Percentiles rank a stretch among this genome's conserved stretches.
Evolutionary conservation across 2,329 filamentous ascomycete genomes (phyloP).

Genomic region (Nakataea oryzae): DNA sequence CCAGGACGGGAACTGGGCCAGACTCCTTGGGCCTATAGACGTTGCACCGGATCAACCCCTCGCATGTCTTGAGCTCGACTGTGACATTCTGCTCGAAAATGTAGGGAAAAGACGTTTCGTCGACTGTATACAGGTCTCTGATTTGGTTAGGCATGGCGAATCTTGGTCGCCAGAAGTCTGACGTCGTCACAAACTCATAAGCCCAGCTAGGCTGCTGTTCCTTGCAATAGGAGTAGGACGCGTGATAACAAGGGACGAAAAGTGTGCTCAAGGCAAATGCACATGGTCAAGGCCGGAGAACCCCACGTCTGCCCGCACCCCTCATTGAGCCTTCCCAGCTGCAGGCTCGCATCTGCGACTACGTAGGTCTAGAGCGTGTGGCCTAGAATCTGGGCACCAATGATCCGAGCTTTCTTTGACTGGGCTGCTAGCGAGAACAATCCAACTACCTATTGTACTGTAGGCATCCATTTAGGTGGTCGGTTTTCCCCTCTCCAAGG

Average conservation of each 20-base stretch:
- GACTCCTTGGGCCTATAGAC: slow-evolving; percentile 22
- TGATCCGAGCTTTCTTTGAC: too few relatives aligned
- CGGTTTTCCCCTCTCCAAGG: too few relatives aligned
- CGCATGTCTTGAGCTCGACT: slow-evolving; percentile 17
- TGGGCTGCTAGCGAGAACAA: too few relatives aligned
- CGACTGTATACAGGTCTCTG: slow-evolving; percentile 17
- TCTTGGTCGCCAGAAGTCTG: neutral
- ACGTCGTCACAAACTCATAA: neutral
- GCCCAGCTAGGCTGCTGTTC: neutral
- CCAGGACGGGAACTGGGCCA: slow-evolving; percentile 43
- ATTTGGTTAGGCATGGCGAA: slow-evolving; percentile 18
- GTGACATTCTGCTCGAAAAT: slow-evolving; percentile 27
- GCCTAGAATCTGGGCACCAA: neutral
- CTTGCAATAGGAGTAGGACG: neutral
- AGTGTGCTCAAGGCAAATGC: neutral
- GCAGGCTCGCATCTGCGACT: too few relatives aligned
- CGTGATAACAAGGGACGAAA: neutral
- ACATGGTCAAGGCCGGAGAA: neutral
- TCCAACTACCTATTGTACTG: too few relatives aligned
- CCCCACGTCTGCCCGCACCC: neutral
- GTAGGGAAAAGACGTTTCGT: slow-evolving; percentile 24
- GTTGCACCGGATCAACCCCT: slow-evolving; percentile 24
- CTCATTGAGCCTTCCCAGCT: neutral
- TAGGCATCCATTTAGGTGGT: too few relatives aligned
- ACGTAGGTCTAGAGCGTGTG: neutral